Percentiles rank a stretch among this genome's conserved stretches.
phyloP scores from a whole-genome alignment of 2,329 filamentous ascomycete species.

The Trichoderma brevicompactum region DNA sequence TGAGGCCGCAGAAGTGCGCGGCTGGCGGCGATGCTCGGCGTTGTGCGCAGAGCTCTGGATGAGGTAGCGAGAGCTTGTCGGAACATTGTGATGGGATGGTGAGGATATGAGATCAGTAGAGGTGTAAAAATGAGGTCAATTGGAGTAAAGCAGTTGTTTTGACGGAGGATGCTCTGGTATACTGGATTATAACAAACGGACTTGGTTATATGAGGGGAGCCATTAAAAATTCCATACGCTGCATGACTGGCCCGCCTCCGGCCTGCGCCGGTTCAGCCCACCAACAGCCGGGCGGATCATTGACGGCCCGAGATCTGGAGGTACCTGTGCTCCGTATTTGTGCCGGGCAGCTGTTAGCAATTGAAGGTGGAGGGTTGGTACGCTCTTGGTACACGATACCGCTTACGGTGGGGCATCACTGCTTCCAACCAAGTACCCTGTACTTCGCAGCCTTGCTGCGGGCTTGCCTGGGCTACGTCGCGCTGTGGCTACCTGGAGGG shows the following conservation, averaged over 20 bases:
- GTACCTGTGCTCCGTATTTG: constrained; percentile 1
- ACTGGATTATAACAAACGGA: neutral
- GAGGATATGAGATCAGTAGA: constrained; percentile 18
- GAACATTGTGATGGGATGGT: constrained; percentile 46
- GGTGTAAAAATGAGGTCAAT: neutral
- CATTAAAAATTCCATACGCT: constrained; percentile 14
- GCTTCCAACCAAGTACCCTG: neutral
- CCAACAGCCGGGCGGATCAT: constrained; percentile 29
- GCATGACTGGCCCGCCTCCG: constrained; percentile 18
- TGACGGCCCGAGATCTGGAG: constrained; percentile 21
- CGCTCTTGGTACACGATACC: neutral
- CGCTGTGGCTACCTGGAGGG: constrained; percentile 45
- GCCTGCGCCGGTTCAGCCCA: constrained; percentile 21
- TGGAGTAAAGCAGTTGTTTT: neutral
- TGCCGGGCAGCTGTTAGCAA: neutral
- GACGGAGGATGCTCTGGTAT: constrained; percentile 1
- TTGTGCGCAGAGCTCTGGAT: constrained; percentile 51
- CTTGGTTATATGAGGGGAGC: constrained; percentile 18
- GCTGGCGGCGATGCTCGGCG: constrained; percentile 43
- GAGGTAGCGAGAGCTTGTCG: constrained; percentile 51
- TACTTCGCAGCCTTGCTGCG: neutral
- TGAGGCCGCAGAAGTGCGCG: constrained; percentile 45
- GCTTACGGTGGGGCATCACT: neutral
- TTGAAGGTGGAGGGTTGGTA: neutral
- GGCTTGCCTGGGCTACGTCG: constrained; percentile 30